Percentiles rank a stretch among this genome's conserved stretches.
These are phyloP conservation scores for Saccharomycopsis oosterbeekiorum DNA, from an alignment of 805 yeast species.

Conservation along the genomic window DNA sequence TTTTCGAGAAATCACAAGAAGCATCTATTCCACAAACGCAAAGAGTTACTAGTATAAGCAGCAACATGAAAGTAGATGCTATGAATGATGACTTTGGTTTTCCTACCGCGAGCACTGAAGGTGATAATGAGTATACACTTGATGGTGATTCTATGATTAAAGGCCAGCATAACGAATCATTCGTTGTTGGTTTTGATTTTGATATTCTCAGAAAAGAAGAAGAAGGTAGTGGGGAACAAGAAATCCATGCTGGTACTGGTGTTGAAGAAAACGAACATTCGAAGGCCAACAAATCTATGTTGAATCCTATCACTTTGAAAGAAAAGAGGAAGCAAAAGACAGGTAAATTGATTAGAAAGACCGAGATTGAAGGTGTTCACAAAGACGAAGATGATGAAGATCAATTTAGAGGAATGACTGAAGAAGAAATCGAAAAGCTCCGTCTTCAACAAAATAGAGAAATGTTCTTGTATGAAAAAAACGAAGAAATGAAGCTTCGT, in stretches of 20 bases:
- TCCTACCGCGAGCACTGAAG: not conserved
- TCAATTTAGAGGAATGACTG: conserved; percentile 16
- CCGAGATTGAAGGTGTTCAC: conserved; percentile 8
- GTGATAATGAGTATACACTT: not conserved
- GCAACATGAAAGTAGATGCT: not conserved
- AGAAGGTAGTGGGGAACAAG: not conserved
- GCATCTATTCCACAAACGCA: not conserved
- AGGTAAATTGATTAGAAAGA: not conserved
- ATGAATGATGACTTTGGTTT: not conserved
- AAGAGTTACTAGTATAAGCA: not conserved
- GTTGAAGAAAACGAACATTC: not conserved
- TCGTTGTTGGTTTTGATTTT: conserved; percentile 14
- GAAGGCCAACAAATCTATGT: not conserved
- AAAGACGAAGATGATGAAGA: conserved; percentile 18
- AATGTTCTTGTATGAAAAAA: conserved; percentile 20
- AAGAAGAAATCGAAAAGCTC: conserved; percentile 21
- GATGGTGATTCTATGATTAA: conserved; percentile 12
- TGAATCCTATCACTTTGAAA: no score
- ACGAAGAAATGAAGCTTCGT: conserved; percentile 22
- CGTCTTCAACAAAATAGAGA: conserved; percentile 17
- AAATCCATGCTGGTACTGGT: not conserved
- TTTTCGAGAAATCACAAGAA: conserved; percentile 5
- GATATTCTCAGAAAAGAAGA: conserved; percentile 3
- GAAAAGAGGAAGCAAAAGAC: not conserved
- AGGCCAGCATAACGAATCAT: conserved; percentile 10